Conservation (phyloP, 495 filamentous ascomycete species). For the Cercophora sp. region DNA sequence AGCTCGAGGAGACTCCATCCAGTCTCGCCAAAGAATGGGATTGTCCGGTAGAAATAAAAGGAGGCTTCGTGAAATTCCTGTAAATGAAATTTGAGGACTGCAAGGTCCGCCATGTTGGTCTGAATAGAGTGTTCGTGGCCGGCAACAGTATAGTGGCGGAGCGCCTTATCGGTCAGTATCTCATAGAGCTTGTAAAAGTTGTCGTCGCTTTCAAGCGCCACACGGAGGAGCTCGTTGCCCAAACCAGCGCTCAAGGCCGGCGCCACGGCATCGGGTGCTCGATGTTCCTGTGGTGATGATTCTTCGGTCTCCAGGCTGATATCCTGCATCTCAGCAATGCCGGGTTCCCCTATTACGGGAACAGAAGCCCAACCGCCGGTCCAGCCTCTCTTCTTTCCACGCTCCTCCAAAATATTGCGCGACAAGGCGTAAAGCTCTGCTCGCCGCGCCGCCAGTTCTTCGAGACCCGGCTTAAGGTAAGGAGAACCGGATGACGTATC, state of each 20-base stretch:
- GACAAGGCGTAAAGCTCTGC: slow-evolving; percentile 79
- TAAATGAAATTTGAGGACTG: slow-evolving; percentile 72
- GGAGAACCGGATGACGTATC: slow-evolving; percentile 27
- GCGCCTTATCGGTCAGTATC: slow-evolving; percentile 63
- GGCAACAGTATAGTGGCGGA: slow-evolving; percentile 73
- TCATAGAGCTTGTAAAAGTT: slow-evolving; percentile 64
- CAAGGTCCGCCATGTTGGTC: slow-evolving; percentile 77
- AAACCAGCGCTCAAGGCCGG: slow-evolving; percentile 41
- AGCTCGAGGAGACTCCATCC: slow-evolving; percentile 78
- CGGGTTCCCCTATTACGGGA: slow-evolving; percentile 50
- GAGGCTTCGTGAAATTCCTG: slow-evolving; percentile 71
- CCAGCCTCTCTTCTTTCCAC: slow-evolving; percentile 74
- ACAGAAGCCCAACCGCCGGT: slow-evolving; percentile 68
- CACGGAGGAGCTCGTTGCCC: slow-evolving; percentile 46
- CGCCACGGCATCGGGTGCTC: slow-evolving; percentile 8
- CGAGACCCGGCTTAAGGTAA: slow-evolving; percentile 62
- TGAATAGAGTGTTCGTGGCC: slow-evolving; percentile 72
- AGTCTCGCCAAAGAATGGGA: slow-evolving; percentile 74
- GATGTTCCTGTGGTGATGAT: not conserved
- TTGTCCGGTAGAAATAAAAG: slow-evolving; percentile 73
- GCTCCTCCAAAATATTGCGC: slow-evolving; percentile 68
- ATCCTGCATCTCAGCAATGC: slow-evolving; percentile 50
- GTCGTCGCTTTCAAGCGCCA: slow-evolving; percentile 45
- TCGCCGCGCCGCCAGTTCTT: slow-evolving; percentile 77
- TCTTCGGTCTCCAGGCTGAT: slow-evolving; percentile 46